These are phyloP conservation scores for Penicillium argentinense DNA, from an alignment of 495 filamentous ascomycete genomes.

Conservation along the genomic window DNA sequence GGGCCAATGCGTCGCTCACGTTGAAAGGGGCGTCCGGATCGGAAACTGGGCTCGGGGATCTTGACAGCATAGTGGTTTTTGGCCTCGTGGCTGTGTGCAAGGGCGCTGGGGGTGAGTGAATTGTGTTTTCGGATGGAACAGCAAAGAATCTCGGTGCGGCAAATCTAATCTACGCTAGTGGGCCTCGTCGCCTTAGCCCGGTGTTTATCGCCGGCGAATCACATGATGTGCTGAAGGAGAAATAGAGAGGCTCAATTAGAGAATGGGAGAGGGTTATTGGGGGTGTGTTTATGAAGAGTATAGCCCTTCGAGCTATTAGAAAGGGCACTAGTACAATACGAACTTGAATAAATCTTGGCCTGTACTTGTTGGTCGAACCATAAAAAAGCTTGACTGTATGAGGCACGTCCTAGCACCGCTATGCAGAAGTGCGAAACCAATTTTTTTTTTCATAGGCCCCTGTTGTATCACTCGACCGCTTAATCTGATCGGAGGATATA, in stretches of 20 bases:
- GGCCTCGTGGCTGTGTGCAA: neutral
- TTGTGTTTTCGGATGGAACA: neutral
- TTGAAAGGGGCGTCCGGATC: conserved; percentile 27
- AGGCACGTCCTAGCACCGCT: too few relatives aligned
- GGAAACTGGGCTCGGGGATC: conserved; percentile 22
- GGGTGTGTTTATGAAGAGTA: too few relatives aligned
- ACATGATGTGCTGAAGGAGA: neutral
- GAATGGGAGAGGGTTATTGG: too few relatives aligned
- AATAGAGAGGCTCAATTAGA: neutral
- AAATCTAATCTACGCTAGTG: neutral
- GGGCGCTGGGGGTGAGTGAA: neutral
- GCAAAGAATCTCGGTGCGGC: neutral
- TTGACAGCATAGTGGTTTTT: conserved; percentile 11
- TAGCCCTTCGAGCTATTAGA: too few relatives aligned
- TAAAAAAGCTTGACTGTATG: too few relatives aligned
- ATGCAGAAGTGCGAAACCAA: too few relatives aligned
- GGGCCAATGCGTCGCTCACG: conserved; percentile 67
- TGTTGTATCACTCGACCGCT: too few relatives aligned
- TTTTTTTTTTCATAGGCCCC: too few relatives aligned
- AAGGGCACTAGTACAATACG: too few relatives aligned
- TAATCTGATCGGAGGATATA: neutral
- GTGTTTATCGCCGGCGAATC: conserved; percentile 3
- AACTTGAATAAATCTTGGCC: too few relatives aligned
- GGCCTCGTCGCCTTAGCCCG: neutral
- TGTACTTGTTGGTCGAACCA: too few relatives aligned